Evolutionary conservation across 2,329 filamentous ascomycete species (phyloP), one percentile per base, ranked within the genome.

Genomic region (Exutisphaerella laricina): DNA sequence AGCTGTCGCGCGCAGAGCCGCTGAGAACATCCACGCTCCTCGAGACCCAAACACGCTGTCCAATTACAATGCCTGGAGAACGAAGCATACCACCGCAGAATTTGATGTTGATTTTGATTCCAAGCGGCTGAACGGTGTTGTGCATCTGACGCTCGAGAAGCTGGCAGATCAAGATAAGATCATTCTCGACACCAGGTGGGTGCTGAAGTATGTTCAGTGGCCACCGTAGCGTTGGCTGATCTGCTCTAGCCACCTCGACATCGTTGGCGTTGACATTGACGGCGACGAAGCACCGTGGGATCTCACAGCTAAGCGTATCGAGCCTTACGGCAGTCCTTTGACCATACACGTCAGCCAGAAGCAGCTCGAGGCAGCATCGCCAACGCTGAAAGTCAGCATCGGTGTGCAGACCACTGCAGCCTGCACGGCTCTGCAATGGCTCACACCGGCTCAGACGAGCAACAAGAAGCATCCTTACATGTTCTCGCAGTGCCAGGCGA

Each of bases 401-500:
- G 55, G 49, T 22, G 51, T 96, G 21, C 75, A 85, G 55, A 97
- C 92, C 4, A 97, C 92, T 1, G 77, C 84, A 39, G 78, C 85
- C 58, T 96, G 90, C 66, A 94, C 89, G 8, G 90, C 90, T 7
- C 73, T 98, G 49, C 90, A 97, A 68, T 98, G 92, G 90, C 77
- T 98, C 66, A 89, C 85, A 0, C 88, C 88, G 2, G 84, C 84
- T 22, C 92, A 97, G 70, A 97, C 92, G 1, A 88, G 86, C 45
- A 96, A 94, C 76, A 89, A 88, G 71, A 92, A 88, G 67, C 85
- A 94, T 55, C 90, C 90, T 1, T 97, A 96, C 68, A 90, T 97
- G 82, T 97, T 97, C 71, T 94, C 87, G 32, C 92, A 97, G 71
- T 95, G 89, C 66, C 90, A 98, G 72, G 89, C 90, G 41, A 97